A percentile compares a stretch with the other conserved stretches of the same genome.
phyloP scores from a whole-genome alignment of 768 basidiomycete genomes.

The Hypholoma fasciculare region DNA sequence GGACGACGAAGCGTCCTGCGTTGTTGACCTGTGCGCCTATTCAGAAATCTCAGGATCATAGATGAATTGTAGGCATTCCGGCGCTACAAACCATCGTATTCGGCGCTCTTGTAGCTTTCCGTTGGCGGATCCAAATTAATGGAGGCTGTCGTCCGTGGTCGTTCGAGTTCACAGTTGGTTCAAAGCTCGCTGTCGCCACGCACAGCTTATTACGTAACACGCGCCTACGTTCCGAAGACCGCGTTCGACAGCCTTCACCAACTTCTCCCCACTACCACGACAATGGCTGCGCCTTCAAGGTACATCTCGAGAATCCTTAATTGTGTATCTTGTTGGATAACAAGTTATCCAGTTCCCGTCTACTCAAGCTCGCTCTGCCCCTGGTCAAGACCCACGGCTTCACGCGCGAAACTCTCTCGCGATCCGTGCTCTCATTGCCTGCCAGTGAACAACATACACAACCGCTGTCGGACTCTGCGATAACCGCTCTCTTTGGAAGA shows the following conservation, averaged over 20 bases:
- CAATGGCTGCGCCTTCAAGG: not conserved
- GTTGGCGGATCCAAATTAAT: no score
- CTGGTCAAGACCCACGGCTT: constrained; percentile 71
- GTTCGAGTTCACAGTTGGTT: no score
- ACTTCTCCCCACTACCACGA: no score
- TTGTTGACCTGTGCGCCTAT: not conserved
- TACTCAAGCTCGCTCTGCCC: constrained; percentile 64
- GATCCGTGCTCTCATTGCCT: constrained; percentile 59
- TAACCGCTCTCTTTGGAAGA: constrained; percentile 71
- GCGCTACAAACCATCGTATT: not conserved
- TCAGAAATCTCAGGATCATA: not conserved
- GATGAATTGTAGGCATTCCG: not conserved
- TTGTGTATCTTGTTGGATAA: not conserved
- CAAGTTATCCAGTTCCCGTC: constrained; percentile 26
- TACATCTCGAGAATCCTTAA: not conserved
- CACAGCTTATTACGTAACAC: no score
- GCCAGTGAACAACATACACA: constrained; percentile 41
- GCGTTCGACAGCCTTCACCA: no score
- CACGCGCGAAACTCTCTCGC: constrained; percentile 67
- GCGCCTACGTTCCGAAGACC: no score
- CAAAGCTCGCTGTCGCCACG: no score
- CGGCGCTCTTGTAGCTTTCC: not conserved
- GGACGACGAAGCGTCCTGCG: not conserved
- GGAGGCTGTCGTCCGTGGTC: no score
- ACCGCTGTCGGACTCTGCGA: constrained; percentile 69